Base-by-base conservation (phyloP, 2,329 filamentous ascomycete genomes). In the Thermomyces lanuginosus region DNA sequence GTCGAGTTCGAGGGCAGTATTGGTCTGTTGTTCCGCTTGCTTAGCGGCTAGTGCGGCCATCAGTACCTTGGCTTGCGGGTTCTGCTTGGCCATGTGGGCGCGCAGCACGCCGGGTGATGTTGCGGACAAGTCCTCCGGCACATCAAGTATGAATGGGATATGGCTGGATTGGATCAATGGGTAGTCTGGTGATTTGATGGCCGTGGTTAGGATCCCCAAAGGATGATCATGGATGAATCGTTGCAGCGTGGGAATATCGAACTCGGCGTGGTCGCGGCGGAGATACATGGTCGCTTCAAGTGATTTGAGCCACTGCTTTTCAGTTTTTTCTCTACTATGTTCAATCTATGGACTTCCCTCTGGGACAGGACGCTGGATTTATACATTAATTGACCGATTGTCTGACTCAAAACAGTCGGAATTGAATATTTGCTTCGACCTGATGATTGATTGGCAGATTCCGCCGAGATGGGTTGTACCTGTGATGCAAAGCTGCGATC, bases 251-350 rank as follows among this genome's bases (percentile, higher is more conserved):
- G 53, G 48, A 29, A 68, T 51, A 29, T 55, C 45, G 5, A 49
- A 37, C 36, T 76, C 71, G 6, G 58, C 63, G 44, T 73, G 68
- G 9, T 45, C 56, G 7, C 46, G 46, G 11, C 58, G 63, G 35
- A 76, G 60, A 48, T 74, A 66, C 72, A 76, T 76, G 15, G 12
- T 37, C n/a, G n/a, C n/a, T n/a, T n/a, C n/a, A n/a, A n/a, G n/a
- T n/a, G n/a, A n/a, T n/a, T n/a, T n/a, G n/a, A n/a, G n/a, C n/a
- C n/a, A n/a, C n/a, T n/a, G n/a, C n/a, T n/a, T n/a, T n/a, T n/a
- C n/a, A n/a, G n/a, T n/a, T n/a, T n/a, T n/a, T n/a, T n/a, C n/a
- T n/a, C n/a, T n/a, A n/a, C n/a, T n/a, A n/a, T n/a, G n/a, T n/a
- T n/a, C n/a, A n/a, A n/a, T n/a, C n/a, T n/a, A n/a, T n/a, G n/a